Evolutionary conservation across 1,139 yeast species (phyloP).

Genomic region (Arxiozyma bovina): DNA sequence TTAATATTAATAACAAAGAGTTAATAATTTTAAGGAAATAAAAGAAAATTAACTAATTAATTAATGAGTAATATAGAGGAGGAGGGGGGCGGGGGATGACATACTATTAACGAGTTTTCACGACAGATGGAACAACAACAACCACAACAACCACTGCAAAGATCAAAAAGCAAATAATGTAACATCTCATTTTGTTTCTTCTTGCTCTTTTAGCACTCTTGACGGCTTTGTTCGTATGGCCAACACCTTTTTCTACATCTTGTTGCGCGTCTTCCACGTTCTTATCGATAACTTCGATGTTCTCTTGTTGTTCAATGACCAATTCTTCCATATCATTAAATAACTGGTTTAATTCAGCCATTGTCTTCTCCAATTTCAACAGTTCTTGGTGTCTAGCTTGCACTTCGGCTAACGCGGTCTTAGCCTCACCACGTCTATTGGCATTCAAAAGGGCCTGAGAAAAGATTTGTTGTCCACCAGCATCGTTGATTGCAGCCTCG

Average conservation of each 20-base stretch:
- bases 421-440: constrained; percentile 93
- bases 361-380: constrained; percentile 87
- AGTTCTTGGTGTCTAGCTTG: constrained; percentile 94
- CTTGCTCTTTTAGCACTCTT: constrained; percentile 83
- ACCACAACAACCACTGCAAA: constrained; percentile 61
- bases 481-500: constrained; percentile 74
- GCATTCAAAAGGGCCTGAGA: constrained; percentile 89
- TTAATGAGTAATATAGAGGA: background rate
- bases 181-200: constrained; percentile 85
- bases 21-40: background rate
- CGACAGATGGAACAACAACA: constrained; percentile 40
- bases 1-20: no score
- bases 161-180: constrained; percentile 52
- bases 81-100: no score
- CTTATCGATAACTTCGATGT: constrained; percentile 73
- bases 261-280: constrained; percentile 78
- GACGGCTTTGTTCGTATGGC: constrained; percentile 88
- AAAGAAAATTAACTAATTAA: background rate
- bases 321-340: constrained; percentile 95
- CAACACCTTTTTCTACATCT: constrained; percentile 90
- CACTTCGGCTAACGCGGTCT: constrained; percentile 90
- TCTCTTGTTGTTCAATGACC: constrained; percentile 92
- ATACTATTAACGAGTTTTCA: constrained; percentile 15
- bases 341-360: constrained; percentile 90
- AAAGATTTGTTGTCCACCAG: constrained; percentile 82